Evolutionary conservation across 2,329 filamentous ascomycete species (phyloP).

Genomic region (Chaetomiaceae sp.): DNA sequence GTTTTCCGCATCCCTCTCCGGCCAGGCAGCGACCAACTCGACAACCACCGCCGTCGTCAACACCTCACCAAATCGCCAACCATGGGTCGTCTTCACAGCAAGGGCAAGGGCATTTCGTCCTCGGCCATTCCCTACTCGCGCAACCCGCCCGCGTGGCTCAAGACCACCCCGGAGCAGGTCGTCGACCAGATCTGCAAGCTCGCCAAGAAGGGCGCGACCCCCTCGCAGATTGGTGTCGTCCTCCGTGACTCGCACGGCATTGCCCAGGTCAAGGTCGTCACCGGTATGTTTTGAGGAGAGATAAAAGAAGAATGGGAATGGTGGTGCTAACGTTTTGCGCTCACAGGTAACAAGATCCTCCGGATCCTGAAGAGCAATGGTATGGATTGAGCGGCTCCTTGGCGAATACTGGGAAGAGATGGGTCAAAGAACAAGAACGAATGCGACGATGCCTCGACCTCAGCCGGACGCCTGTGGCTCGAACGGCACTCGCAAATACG

Average conservation of each 20-base stretch:
- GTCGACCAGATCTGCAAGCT: constrained; percentile 99
- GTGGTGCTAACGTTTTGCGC: constrained; percentile 36
- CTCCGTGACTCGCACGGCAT: constrained; percentile 98
- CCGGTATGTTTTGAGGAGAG: constrained; percentile 61
- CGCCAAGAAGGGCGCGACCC: constrained; percentile 97
- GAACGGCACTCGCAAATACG: neutral
- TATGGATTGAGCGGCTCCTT: constrained; percentile 57
- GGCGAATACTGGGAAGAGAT: constrained; percentile 23
- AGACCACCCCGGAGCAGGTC: constrained; percentile 97
- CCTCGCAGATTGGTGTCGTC: constrained; percentile 98
- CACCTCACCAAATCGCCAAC: constrained; percentile 46
- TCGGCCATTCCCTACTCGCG: constrained; percentile 97
- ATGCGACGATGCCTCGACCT: constrained; percentile 8
- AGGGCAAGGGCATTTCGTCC: constrained; percentile 98
- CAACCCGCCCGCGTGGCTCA: constrained; percentile 88
- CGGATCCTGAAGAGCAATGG: constrained; percentile 96
- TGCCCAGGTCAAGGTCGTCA: constrained; percentile 96
- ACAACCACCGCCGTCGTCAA: constrained; percentile 26
- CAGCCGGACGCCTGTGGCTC: neutral
- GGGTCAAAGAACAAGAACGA: constrained; percentile 9
- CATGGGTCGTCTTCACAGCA: constrained; percentile 98
- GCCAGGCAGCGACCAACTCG: constrained; percentile 21
- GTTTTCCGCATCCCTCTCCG: constrained; percentile 9
- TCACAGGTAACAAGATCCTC: constrained; percentile 97
- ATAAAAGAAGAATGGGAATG: neutral